phyloP scores from a whole-genome alignment of 805 yeast species.

The Pichia insulana region DNA sequence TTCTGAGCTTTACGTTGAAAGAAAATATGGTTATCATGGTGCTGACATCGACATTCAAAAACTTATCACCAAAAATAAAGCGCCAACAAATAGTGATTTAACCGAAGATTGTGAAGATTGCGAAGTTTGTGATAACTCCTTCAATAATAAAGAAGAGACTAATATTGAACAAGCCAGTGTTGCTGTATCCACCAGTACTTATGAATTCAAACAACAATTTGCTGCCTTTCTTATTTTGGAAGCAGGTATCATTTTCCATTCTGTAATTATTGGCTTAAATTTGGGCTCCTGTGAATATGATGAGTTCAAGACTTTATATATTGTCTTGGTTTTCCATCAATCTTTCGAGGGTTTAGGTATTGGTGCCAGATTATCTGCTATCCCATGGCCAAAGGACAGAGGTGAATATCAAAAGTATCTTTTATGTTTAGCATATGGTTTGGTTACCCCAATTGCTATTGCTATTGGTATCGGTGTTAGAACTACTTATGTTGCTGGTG shows the following conservation, averaged over 20 bases:
- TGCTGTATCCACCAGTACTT: slow-evolving; percentile 6
- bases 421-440: slow-evolving; percentile 42
- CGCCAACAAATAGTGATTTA: slow-evolving; percentile 8
- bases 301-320: slow-evolving; percentile 58
- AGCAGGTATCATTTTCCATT: slow-evolving; percentile 71
- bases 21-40: slow-evolving; percentile 14
- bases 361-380: slow-evolving; percentile 61
- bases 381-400: slow-evolving; percentile 30
- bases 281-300: slow-evolving; percentile 60
- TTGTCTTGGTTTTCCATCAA: slow-evolving; percentile 62
- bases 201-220: slow-evolving; percentile 12
- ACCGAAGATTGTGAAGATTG: not conserved
- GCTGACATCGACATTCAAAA: slow-evolving; percentile 12
- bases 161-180: slow-evolving; percentile 11
- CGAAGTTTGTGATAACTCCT: not conserved
- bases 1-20: slow-evolving; percentile 35
- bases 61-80: slow-evolving; percentile 25
- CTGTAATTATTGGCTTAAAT: slow-evolving; percentile 68
- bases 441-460: slow-evolving; percentile 63
- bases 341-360: slow-evolving; percentile 77
- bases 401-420: slow-evolving; percentile 29
- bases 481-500: slow-evolving; percentile 43
- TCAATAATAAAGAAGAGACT: slow-evolving; percentile 1
- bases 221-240: slow-evolving; percentile 33
- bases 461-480: slow-evolving; percentile 73